A percentile compares a stretch with the other conserved stretches of the same genome.
phyloP scores from a whole-genome alignment of 108 stramenopile species.

The Fistulifera solaris region DNA sequence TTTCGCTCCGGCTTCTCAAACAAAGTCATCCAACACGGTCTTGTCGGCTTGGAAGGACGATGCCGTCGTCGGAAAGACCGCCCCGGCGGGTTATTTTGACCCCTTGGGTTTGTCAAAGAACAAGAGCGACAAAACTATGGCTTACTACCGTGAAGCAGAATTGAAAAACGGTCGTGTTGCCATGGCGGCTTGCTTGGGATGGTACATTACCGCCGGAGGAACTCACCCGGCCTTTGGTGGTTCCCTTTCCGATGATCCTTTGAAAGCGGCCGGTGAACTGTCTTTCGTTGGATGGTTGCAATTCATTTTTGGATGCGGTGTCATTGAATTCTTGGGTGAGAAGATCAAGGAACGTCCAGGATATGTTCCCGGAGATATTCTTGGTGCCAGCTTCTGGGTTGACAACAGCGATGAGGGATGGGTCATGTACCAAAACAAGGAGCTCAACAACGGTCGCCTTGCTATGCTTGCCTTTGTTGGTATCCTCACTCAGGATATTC shows the following conservation, averaged over 20 bases:
- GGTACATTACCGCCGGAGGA: conserved; percentile 84
- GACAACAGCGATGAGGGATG: conserved; percentile 86
- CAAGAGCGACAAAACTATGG: conserved; percentile 71
- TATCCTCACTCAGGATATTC: conserved; percentile 78
- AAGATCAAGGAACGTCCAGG: conserved; percentile 83
- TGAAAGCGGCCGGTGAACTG: conserved; percentile 77
- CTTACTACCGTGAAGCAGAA: conserved; percentile 88
- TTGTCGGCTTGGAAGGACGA: conserved; percentile 71
- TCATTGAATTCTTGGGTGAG: conserved; percentile 79
- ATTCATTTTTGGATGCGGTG: conserved; percentile 86
- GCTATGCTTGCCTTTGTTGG: conserved; percentile 93
- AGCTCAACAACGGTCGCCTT: conserved; percentile 92
- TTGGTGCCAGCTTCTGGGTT: conserved; percentile 87
- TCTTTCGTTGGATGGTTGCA: conserved; percentile 83
- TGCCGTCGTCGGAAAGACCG: conserved; percentile 61
- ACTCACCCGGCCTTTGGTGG: conserved; percentile 85
- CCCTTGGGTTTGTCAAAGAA: conserved; percentile 77
- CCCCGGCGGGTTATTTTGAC: conserved; percentile 85
- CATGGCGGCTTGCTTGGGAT: conserved; percentile 95
- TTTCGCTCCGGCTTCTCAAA: conserved; percentile 57
- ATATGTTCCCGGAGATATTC: conserved; percentile 81
- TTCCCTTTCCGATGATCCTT: conserved; percentile 63
- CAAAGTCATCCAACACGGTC: conserved; percentile 20
- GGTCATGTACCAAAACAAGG: conserved; percentile 92
- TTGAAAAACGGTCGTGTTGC: conserved; percentile 95